phyloP scores from a whole-genome alignment of 768 basidiomycete species.

The Tricholoma bakamatsutake region DNA sequence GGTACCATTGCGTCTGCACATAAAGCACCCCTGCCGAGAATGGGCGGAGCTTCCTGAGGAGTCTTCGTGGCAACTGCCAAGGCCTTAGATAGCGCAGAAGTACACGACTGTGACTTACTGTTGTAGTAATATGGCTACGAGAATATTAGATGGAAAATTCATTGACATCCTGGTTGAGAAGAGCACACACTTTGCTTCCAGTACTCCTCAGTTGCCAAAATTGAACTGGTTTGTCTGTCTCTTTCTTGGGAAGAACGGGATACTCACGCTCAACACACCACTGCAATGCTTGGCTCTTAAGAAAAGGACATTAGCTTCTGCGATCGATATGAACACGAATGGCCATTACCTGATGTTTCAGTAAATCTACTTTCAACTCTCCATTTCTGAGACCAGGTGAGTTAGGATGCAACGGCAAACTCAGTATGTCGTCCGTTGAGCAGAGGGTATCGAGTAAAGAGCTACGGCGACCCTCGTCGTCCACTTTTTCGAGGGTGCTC shows the following conservation, averaged over 20 bases:
- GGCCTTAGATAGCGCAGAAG: neutral
- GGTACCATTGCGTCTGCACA: slow-evolving; percentile 85
- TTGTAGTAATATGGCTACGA: slow-evolving; percentile 66
- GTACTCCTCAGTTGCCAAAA: slow-evolving; percentile 77
- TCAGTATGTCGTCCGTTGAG: slow-evolving; percentile 62
- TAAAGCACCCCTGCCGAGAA: slow-evolving; percentile 78
- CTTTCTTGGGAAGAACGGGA: slow-evolving; percentile 62
- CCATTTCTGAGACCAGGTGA: slow-evolving; percentile 69
- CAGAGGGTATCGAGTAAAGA: slow-evolving; percentile 69
- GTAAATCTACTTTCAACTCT: slow-evolving; percentile 61
- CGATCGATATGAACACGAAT: neutral
- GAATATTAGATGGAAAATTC: neutral
- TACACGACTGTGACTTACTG: slow-evolving; percentile 30
- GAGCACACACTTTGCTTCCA: slow-evolving; percentile 40
- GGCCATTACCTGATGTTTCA: slow-evolving; percentile 70
- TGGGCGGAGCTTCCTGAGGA: slow-evolving; percentile 58
- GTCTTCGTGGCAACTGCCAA: slow-evolving; percentile 71
- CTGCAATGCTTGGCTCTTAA: slow-evolving; percentile 74
- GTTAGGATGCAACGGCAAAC: slow-evolving; percentile 61
- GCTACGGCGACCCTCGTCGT: slow-evolving; percentile 67
- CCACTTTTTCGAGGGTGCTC: slow-evolving; percentile 64
- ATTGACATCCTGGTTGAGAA: slow-evolving; percentile 8
- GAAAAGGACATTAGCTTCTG: slow-evolving; percentile 1
- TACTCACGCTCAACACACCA: slow-evolving; percentile 85
- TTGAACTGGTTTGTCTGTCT: slow-evolving; percentile 72